Percentiles rank a stretch among this genome's conserved stretches.
These are phyloP conservation scores for Monosporascus sp. DNA, from an alignment of 2,329 filamentous ascomycete species.

Conservation along the genomic window DNA sequence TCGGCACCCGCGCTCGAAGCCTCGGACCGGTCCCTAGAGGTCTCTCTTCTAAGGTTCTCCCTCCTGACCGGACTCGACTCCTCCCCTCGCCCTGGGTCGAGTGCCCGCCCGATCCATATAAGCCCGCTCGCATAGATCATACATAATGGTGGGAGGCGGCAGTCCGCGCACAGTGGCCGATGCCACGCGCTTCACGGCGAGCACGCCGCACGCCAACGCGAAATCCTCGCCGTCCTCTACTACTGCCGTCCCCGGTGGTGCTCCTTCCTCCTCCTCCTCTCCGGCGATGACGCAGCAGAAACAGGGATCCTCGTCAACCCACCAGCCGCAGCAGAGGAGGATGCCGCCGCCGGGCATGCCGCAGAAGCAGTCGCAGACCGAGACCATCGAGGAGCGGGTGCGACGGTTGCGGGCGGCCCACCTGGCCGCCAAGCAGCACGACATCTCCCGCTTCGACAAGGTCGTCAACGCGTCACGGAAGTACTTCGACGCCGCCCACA, in stretches of 20 bases:
- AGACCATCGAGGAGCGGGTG: constrained; percentile 66
- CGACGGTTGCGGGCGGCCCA: constrained; percentile 62
- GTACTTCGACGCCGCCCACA: constrained; percentile 51
- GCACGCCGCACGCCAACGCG: constrained; percentile 63
- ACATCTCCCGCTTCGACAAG: constrained; percentile 47
- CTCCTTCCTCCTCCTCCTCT: constrained; percentile 11
- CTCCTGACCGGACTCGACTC: too few species aligned
- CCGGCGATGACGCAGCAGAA: neutral
- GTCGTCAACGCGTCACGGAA: constrained; percentile 42
- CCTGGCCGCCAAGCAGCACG: constrained; percentile 57
- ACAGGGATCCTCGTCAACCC: neutral
- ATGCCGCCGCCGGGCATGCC: constrained; percentile 18
- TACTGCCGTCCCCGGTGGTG: constrained; percentile 15
- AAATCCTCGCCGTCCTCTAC: constrained; percentile 42
- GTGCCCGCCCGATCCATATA: too few species aligned
- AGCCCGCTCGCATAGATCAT: too few species aligned
- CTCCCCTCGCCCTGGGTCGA: too few species aligned
- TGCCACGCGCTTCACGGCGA: constrained; percentile 72
- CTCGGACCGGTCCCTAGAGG: too few species aligned
- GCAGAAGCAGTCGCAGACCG: constrained; percentile 31
- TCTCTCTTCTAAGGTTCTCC: too few species aligned
- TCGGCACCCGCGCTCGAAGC: too few species aligned
- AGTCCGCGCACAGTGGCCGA: constrained; percentile 66
- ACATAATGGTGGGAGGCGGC: constrained; percentile 3
- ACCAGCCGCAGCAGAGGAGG: constrained; percentile 3